phyloP scores from a whole-genome alignment of 495 filamentous ascomycete species.

The Xylaria cubensis region DNA sequence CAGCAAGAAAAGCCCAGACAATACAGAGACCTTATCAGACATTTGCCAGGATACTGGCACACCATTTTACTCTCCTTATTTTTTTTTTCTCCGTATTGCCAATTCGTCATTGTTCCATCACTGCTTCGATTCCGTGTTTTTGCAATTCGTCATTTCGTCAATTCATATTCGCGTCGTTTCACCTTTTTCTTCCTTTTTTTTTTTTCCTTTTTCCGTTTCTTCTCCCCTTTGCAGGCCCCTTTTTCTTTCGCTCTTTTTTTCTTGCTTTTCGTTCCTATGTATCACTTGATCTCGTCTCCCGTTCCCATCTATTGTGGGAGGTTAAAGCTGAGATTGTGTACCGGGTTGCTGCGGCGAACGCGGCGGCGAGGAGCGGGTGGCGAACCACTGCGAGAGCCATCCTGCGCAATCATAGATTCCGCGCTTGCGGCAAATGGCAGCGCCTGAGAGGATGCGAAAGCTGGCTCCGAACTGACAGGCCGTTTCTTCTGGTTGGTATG shows the following conservation, averaged over 20 bases:
- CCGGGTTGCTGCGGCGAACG: background rate
- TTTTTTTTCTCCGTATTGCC: background rate
- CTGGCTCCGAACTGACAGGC: background rate
- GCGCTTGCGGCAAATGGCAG: background rate
- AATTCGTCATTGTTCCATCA: background rate
- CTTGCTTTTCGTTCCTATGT: too few species aligned
- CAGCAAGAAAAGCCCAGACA: background rate
- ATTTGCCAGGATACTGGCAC: background rate
- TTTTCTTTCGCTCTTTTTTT: background rate
- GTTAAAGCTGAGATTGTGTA: background rate
- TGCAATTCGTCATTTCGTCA: background rate
- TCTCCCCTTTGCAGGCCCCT: background rate
- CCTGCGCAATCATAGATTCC: background rate
- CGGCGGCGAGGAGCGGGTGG: background rate
- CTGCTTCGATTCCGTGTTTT: background rate
- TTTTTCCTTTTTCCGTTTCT: background rate
- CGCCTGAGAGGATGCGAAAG: conserved; percentile 1
- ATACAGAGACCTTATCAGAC: background rate
- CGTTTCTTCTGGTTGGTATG: background rate
- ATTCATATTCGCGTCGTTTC: background rate
- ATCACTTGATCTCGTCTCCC: background rate
- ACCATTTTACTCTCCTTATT: background rate
- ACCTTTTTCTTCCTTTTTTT: background rate
- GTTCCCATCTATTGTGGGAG: background rate
- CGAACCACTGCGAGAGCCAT: conserved; percentile 12